phyloP scores from a whole-genome alignment of 2,329 filamentous ascomycete genomes.

The Epichloe elymi region DNA sequence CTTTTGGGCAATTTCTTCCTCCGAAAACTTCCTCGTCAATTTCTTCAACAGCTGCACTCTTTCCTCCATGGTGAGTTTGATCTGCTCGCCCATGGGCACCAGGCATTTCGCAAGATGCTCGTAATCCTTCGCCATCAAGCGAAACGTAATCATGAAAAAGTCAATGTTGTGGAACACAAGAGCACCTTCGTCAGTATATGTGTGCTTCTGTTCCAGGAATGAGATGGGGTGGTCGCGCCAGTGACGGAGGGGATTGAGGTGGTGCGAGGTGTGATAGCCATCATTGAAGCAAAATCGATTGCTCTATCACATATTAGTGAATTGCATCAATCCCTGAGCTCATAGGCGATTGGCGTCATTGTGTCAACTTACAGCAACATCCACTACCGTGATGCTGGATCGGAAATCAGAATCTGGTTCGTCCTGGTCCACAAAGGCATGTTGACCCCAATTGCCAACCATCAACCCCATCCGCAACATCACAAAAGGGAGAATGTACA shows the following conservation, averaged over 20 bases:
- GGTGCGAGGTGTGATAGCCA: constrained; percentile 71
- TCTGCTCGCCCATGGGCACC: constrained; percentile 62
- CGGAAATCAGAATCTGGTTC: constrained; percentile 68
- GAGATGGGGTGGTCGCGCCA: constrained; percentile 70
- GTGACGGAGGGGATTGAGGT: constrained; percentile 64
- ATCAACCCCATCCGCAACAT: constrained; percentile 59
- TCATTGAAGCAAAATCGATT: constrained; percentile 77
- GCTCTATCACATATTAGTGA: constrained; percentile 34
- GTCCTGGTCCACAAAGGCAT: constrained; percentile 63
- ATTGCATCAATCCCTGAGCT: neutral
- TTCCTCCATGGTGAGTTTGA: constrained; percentile 50
- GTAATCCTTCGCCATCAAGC: constrained; percentile 59
- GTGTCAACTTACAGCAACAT: constrained; percentile 50
- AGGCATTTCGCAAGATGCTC: constrained; percentile 53
- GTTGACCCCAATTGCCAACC: constrained; percentile 77
- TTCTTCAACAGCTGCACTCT: constrained; percentile 47
- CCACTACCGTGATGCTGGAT: constrained; percentile 67
- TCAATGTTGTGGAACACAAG: constrained; percentile 73
- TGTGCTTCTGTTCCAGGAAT: constrained; percentile 56
- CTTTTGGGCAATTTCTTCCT: constrained; percentile 49
- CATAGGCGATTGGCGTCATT: neutral
- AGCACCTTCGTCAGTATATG: constrained; percentile 53
- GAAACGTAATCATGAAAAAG: constrained; percentile 62
- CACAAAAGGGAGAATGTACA: constrained; percentile 52
- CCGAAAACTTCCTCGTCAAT: constrained; percentile 52